Base-by-base conservation (phyloP, 2,329 filamentous ascomycete genomes). In the Podosphaera aphanis region DNA sequence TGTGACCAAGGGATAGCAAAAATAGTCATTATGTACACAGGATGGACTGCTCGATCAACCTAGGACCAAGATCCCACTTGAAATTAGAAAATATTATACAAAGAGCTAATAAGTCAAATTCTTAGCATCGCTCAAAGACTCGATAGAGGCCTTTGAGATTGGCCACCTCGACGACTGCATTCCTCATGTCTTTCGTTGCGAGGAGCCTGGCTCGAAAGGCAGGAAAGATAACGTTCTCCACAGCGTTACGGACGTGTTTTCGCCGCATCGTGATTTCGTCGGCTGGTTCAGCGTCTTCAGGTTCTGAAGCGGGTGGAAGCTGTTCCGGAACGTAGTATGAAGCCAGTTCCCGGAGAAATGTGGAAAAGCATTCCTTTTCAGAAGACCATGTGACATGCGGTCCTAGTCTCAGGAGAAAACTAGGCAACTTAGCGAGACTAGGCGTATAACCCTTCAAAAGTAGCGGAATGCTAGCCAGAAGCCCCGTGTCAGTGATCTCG, bases 121-220 rank as follows among this genome's bases (percentile, higher is more conserved):
- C 3, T 18, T 61, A 95, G 61, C 90, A 95, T 46, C 90, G 68
- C 63, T 98, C 90, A 67, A 98, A 98, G 2, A 95, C 86, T 40
- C 83, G 69, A 61, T 98, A 98, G 48, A 98, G 59, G 0, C 86
- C 85, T 61, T 93, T 95, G 48, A 95, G 62, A 63, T 92, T 84
- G 1, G 90, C 88, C 43, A 93, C 75, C 62, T 98, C 88, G 41
- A 93, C 64, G 10, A 93, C 74, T 7, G 67, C 71, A 0, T 76
- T 80, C 44, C 77, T 74, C 55, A 95, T 63, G 4, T 71, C 68
- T 51, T 73, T 79, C 7, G 90, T 94, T 18, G 83, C 86, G 47
- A 95, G 74, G 41, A 98, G 63, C 47, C 85, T 70, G 4, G 79
- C 68, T 59, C 84, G 83, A 57, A 94, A 83, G 0, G 85, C 83